Evolutionary conservation across 345 rosid genomes (phyloP).

Genomic region (Euphorbia lathyris): DNA sequence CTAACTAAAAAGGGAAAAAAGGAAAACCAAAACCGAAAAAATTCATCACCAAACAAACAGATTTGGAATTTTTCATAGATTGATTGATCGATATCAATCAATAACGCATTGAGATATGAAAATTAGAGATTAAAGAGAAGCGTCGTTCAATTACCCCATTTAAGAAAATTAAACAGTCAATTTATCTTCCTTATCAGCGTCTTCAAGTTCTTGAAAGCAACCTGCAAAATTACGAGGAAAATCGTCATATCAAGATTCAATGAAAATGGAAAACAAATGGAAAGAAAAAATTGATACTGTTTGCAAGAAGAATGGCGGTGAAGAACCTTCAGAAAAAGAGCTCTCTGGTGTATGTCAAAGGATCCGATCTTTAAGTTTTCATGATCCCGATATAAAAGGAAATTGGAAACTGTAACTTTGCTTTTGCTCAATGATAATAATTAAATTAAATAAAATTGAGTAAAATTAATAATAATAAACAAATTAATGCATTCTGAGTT

Average conservation of each 20-base stretch:
- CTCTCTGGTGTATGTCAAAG: slow-evolving; percentile 15
- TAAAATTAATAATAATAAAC: no score
- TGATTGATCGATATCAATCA: no score
- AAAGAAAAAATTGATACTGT: neutral
- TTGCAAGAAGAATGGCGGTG: neutral
- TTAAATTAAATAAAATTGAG: no score
- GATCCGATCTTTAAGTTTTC: slow-evolving; percentile 34
- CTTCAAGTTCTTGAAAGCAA: slow-evolving; percentile 1
- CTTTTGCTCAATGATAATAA: no score
- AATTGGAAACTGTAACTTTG: neutral
- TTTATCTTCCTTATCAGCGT: neutral
- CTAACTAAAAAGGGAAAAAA: neutral
- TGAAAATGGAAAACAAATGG: neutral
- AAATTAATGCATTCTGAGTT: no score
- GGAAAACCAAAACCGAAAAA: neutral
- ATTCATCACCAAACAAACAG: neutral
- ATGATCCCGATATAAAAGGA: slow-evolving; percentile 18
- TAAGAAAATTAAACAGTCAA: neutral
- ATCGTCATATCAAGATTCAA: no score
- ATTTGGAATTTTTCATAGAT: no score
- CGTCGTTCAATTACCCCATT: slow-evolving; percentile 5
- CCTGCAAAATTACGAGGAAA: neutral
- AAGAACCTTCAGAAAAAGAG: slow-evolving; percentile 6
- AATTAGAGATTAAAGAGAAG: neutral
- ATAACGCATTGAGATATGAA: neutral